Base-by-base conservation (phyloP, 192 early-diverging fungal species). In the Radiomyces spectabilis region DNA sequence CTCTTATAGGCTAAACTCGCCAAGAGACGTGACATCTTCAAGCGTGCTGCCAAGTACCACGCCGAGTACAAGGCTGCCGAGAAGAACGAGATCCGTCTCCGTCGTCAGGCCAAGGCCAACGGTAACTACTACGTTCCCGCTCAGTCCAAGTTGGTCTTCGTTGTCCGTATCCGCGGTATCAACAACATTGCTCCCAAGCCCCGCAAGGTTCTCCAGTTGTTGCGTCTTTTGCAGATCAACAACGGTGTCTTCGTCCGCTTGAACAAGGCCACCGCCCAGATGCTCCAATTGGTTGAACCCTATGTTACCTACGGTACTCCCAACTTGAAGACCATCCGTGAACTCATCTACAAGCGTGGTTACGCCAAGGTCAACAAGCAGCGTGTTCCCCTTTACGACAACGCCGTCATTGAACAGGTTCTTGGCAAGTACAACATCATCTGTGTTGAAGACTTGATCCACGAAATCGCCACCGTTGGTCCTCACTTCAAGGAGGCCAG, bases 101-200 rank as follows among this genome's bases (percentile, higher is more conserved):
- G 80, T 68, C 92, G 96, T 73, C 83, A 88, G 78, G 94, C 96
- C 76, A 91, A 89, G 79, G 78, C 84, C 65, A 57, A 71, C 48
- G 92, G 92, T 63, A 85, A 81, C 79, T 97, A 88, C 82, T 97
- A 92, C 79, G 94, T 98, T 32, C 83, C 92, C 45, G 86, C 89
- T 48, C 87, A 98, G 80, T 78, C 91, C 74, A 94, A 95, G 82
- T 86, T 98, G 46, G 92, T 89, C 58, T 96, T 98, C 58, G 94
- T 98, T 54, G 76, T 98, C 77, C 92, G 96, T 78, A 91, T 95
- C 81, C 97, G 96, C 88, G 94, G 93, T 96, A 94, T 98, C 86
- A 97, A 94, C 87, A 89, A 96, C 81, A 86, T 99, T 60, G 80
- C 94, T 29, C 96, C 94, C 72, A 99, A 99, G 86, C 93, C 96